Base-by-base conservation (phyloP, 805 yeast species). In the Isabelozyma rhagii region DNA sequence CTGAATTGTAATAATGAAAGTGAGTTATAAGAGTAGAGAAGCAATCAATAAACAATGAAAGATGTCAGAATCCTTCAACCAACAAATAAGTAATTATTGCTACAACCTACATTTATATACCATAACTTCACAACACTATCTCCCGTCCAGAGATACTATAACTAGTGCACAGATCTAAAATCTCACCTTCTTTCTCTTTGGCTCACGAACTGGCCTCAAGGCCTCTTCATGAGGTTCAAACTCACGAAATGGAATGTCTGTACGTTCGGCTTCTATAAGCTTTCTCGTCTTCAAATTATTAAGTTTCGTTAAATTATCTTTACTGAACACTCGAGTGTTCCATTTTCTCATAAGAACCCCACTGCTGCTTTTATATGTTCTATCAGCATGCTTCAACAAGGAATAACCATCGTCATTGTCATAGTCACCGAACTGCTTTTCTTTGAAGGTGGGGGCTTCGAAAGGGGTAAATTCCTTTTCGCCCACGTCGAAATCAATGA, bases 401-500 rank as follows among this genome's bases (percentile, higher is more conserved):
- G 44, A 41, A 27, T 17, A 41, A 9, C 31, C 44, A 21, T 14
- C n/a, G 5, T 5, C 15, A n/a, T 39, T 17, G 18, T 39, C 41
- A 14, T 5, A 8, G 5, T 39, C 14, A 13, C 41, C 14, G 14
- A n/a, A 39, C 11, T 9, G 11, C 7, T 27, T n/a, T 10, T 13
- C 14, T 1, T 11, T 4, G 13, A 28, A 43, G 15, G 71, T 53
- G 0, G 61, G 56, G 0, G 77, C 67, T 8, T 53, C 45, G 46
- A 77, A 69, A 2, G 69, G 68, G 28, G 67, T 60, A 54, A 65
- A 77, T 55, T 77, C 81, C 5, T 31, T 13, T 49, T 67, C 71
- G n/a, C 49, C 43, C 8, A 54, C 45, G 2, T 56, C 55, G 8
- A 61, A 59, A 18, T 62, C 67, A 47, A 83, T 59, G 55, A 84